Base-by-base conservation (phyloP, 257 asterid species). In the Cynanchum wilfordii region DNA sequence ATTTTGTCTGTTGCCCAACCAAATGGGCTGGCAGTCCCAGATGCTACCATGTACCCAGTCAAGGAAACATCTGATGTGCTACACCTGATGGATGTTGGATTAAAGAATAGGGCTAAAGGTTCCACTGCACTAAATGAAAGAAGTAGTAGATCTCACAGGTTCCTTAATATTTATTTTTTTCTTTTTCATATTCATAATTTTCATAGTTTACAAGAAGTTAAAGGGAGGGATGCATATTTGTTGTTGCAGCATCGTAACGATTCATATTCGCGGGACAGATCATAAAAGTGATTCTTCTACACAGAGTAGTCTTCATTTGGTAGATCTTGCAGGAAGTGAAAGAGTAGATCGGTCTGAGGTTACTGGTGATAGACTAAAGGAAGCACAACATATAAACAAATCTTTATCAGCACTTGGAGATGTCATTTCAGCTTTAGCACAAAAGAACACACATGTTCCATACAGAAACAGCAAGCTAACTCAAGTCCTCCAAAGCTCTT, bases 261-360 rank as follows among this genome's bases (percentile, higher is more conserved):
- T 95, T 79, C 99, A 95, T 75, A 86, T 80, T 17, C 86, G 82
- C 0, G 99, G 96, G 60, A 62, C 58, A 22, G 98, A 95, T 78
- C 63, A 84, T 56, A 90, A 89, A 87, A 87, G 86, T 20, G 86
- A 92, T 40, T 87, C 97, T 4, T 49, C 93, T 29, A 73, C 85
- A 63, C 84, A 87, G 9, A 89, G 96, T 78, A 95, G 99, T 81
- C 99, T 95, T 74, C 98, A 95, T 85, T 83, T 95, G 71, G 98
- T 95, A 77, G 99, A 95, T 85, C 97, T 95, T 63, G 99, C 99
- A 1, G 99, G 99, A 75, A 95, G 99, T 81, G 99, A 95, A 76
- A 84, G 98, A 80, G 89, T 95, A 16, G 99, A 95, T 80, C 97
- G 98, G 30, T 92, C 98, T 8, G 99, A 95, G 82, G 99, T 92